phyloP scores from a whole-genome alignment of 148 eudicot genomes.

The Vaccinium corymbosum region DNA sequence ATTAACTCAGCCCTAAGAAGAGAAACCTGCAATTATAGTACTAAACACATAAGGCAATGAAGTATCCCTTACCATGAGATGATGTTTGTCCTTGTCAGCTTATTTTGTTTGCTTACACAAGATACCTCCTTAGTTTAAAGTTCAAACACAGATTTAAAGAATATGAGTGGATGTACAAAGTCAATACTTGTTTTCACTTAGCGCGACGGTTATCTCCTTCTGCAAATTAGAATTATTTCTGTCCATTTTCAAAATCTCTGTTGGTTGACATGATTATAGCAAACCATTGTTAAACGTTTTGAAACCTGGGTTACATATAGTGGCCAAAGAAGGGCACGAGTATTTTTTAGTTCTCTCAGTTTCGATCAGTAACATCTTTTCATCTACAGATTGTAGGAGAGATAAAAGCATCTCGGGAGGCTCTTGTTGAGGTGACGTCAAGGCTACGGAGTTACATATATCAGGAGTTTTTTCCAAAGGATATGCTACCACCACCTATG shows the following conservation, averaged over 20 bases:
- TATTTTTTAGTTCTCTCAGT: slow-evolving; percentile 9
- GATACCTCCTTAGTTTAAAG: neutral
- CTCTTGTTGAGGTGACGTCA: slow-evolving; percentile 83
- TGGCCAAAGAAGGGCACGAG: neutral
- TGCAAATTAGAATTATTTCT: neutral
- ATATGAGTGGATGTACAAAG: neutral
- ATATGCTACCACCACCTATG: slow-evolving; percentile 40
- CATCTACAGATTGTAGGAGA: slow-evolving; percentile 82
- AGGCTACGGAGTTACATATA: slow-evolving; percentile 66
- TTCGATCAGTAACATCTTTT: slow-evolving; percentile 19
- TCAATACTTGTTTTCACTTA: neutral
- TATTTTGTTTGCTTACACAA: neutral
- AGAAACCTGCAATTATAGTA: neutral
- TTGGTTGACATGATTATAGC: neutral
- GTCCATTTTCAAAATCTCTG: neutral
- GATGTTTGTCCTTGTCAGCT: neutral
- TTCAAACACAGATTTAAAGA: neutral
- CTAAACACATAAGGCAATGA: neutral
- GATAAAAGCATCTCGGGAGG: slow-evolving; percentile 92
- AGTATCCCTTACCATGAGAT: neutral
- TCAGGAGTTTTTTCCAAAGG: slow-evolving; percentile 57
- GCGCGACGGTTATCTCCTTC: neutral
- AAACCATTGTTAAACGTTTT: neutral
- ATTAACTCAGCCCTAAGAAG: neutral
- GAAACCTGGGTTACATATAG: neutral